Base-by-base conservation (phyloP, 1,284 basidiomycete species). In the Ustilago bromivora region DNA sequence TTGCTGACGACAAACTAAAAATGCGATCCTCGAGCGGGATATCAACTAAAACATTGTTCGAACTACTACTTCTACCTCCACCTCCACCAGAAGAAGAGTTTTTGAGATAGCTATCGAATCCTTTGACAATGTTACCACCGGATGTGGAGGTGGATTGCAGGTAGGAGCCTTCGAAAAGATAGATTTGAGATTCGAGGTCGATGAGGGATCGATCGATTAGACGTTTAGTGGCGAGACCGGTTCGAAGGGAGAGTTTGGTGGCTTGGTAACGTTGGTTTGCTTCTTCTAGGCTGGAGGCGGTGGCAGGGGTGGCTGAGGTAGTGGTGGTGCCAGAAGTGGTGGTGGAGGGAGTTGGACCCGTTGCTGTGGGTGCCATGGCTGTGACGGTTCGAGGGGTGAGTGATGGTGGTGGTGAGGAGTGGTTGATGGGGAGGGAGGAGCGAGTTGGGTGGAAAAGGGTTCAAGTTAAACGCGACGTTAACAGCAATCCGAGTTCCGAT, bases 71-170 rank as follows among this genome's bases (percentile, higher is more conserved):
- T 15, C 57, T 4, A 43, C 49, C 3, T n/a, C 57, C 60, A 1
- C 51, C 40, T 9, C 57, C 54, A 1, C 28, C 23, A 13, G 56
- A 46, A 11, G 69, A 53, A 2, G 69, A 59, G 46, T 78, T 71
- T 56, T 85, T 85, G 17, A 85, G 76, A 47, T 84, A 85, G 11
- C 71, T 57, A 56, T 85, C 84, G 51, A 85, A 85, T 1, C 84
- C 84, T 56, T 84, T 84, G 36, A 85, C 81, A n/a, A 85, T 84
- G 57, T 85, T 85, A 9, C 84, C 84, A n/a, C 84, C 84, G 15
- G 82, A 83, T 0, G 79, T 58, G 3, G 83, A 66, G 3, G 84
- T 85, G 34, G 70, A 73, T 58, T 77, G 66, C 28, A 85, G 79
- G 40, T 85, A 85, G 12, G 83, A 84, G 15, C 83, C 84, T 57